A percentile compares a stretch with the other conserved stretches of the same genome.
Evolutionary conservation across 73 alveolate species (phyloP).

Genomic region (Uronychia setigera): DNA sequence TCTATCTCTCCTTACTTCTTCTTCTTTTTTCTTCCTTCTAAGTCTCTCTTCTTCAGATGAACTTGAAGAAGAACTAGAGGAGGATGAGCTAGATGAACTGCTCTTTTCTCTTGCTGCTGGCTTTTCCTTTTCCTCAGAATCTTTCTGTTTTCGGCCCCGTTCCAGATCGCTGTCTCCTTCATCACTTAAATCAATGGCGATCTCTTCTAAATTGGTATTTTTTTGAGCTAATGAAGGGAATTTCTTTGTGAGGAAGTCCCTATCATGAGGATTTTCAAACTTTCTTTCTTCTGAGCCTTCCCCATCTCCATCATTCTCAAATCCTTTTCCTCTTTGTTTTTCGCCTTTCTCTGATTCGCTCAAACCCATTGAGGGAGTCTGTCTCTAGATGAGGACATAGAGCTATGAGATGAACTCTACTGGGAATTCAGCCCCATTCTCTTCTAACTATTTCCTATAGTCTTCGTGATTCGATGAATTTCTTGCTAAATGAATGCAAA

Average conservation of each 20-base stretch:
- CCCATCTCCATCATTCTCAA: constrained; percentile 24
- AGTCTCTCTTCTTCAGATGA: background rate
- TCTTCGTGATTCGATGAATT: constrained; percentile 49
- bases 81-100: constrained; percentile 10
- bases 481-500: constrained; percentile 68
- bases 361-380: constrained; percentile 34
- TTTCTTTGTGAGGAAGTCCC: constrained; percentile 15
- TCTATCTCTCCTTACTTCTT: constrained; percentile 11
- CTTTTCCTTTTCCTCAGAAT: too few relatives aligned
- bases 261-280: constrained; percentile 40
- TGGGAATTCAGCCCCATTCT: constrained; percentile 56
- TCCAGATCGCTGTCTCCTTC: constrained; percentile 7
- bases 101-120: constrained; percentile 4
- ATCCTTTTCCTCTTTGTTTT: constrained; percentile 1
- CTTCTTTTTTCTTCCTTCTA: background rate
- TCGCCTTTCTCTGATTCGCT: constrained; percentile 6
- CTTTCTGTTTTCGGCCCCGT: background rate
- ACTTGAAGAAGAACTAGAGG: constrained; percentile 9
- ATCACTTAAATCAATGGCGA: constrained; percentile 22
- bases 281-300: constrained; percentile 36
- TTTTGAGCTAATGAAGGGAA: constrained; percentile 60
- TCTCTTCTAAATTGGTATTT: constrained; percentile 33
- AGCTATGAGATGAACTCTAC: constrained; percentile 32
- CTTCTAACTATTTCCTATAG: constrained; percentile 34
- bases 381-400: constrained; percentile 33